Evolutionary conservation across 1,139 yeast genomes (phyloP).

Genomic region (Candida neerlandica): DNA sequence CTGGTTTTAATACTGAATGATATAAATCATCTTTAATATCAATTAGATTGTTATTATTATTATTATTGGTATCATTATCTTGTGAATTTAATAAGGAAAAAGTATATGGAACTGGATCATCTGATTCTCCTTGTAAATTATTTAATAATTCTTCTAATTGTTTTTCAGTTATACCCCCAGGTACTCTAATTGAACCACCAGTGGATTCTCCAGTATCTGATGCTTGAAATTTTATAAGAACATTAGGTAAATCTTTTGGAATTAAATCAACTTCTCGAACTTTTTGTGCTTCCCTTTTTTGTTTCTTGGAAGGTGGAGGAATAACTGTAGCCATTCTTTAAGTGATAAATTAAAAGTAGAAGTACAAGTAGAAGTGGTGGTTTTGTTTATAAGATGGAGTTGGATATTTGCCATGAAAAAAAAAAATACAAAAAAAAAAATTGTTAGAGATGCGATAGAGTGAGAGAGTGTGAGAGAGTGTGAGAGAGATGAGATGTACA

Average conservation of each 20-base stretch:
- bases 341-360: constrained; percentile 7
- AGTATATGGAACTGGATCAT: constrained; percentile 89
- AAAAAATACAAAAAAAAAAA: constrained; percentile 1
- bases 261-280: constrained; percentile 73
- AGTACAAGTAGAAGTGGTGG: not conserved
- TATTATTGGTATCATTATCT: constrained; percentile 15
- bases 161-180: constrained; percentile 82
- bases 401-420: not conserved
- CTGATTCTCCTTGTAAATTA: constrained; percentile 63
- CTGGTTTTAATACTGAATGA: constrained; percentile 80
- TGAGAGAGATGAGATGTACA: constrained; percentile 11
- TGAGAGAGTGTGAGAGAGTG: not conserved
- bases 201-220: constrained; percentile 89
- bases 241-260: constrained; percentile 84
- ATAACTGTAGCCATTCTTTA: constrained; percentile 80
- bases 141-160: constrained; percentile 88
- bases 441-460: too few species aligned
- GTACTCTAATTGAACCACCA: constrained; percentile 88
- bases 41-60: constrained; percentile 43
- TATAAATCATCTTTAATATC: constrained; percentile 82
- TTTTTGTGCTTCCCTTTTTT: constrained; percentile 79
- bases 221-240: constrained; percentile 86
- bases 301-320: constrained; percentile 94
- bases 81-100: constrained; percentile 65
- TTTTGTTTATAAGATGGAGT: too few species aligned